Evolutionary conservation across 208 protist genomes (phyloP), one percentile per base, ranked within the genome.

Genomic region (Leptomonas seymouri): DNA sequence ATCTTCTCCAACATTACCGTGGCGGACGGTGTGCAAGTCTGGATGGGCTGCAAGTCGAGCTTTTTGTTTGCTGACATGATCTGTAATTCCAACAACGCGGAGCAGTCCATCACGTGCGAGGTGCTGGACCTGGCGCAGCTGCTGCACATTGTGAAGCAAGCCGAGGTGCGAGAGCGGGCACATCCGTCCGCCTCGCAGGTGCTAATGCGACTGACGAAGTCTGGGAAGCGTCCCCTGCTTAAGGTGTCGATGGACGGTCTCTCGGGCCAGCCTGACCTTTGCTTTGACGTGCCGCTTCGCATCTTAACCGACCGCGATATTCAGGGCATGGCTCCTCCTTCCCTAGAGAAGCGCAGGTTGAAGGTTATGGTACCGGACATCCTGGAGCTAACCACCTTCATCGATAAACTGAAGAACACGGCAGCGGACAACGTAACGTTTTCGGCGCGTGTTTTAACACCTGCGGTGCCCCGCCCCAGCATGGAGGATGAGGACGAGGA

Each of bases 41-140:
- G 87, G 86, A 77, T 86, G 9, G 66, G 72, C 6, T 93, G 88
- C 63, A 78, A 77, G 55, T 90, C 88, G 12, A 61, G 78, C n/a
- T 21, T 62, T 23, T 54, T 96, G 41, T 93, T 96, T 71, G 51
- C 64, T 28, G 86, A 96, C 39, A 93, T 90, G 66, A 68, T 84
- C 51, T 86, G 80, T 30, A 81, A 86, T 61, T 95, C 90, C n/a
- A 54, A 54, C 20, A 82, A 90, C 53, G 66, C 57, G 6, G 87
- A 90, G 45, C 74, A 90, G 58, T 85, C 88, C 56, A 93, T 96
- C 62, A 91, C 79, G 8, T 92, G 84, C 48, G 88, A 96, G 57
- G 70, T 96, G 20, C 69, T 89, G 14, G 85, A 93, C 68, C 74
- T 86, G 0, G 54, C 71, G 0, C 82, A 90, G 55, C 75, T 96